Percentiles rank a stretch among this genome's conserved stretches.
phyloP scores from a whole-genome alignment of 805 yeast species.

The Candida andamanensis region DNA sequence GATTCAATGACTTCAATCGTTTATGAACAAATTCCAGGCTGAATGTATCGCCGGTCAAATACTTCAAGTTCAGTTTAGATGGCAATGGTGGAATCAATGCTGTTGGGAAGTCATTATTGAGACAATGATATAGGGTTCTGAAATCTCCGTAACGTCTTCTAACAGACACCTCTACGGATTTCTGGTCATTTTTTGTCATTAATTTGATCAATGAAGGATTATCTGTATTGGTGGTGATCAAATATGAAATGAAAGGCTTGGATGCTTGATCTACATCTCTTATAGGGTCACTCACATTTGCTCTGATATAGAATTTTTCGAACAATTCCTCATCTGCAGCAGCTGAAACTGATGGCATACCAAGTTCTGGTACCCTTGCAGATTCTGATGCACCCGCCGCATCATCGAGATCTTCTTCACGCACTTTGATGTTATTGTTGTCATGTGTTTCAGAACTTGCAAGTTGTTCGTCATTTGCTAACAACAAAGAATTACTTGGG shows the following conservation, averaged over 20 bases:
- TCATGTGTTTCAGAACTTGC: background rate
- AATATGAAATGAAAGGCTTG: conserved; percentile 71
- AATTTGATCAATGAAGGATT: conserved; percentile 49
- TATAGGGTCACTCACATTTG: conserved; percentile 54
- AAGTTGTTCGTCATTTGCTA: background rate
- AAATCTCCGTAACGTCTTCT: conserved; percentile 88
- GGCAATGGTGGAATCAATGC: conserved; percentile 91
- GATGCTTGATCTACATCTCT: conserved; percentile 66
- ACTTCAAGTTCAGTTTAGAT: conserved; percentile 84
- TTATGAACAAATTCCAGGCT: conserved; percentile 77
- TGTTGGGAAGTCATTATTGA: conserved; percentile 76
- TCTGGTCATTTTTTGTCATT: conserved; percentile 16
- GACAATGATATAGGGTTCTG: conserved; percentile 66
- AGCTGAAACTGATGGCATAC: too few relatives aligned
- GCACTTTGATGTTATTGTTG: too few relatives aligned
- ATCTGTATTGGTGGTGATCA: conserved; percentile 58
- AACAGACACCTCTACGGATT: conserved; percentile 38
- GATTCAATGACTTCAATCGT: conserved; percentile 72
- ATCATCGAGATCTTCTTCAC: too few relatives aligned
- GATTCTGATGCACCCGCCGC: background rate
- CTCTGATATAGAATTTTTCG: conserved; percentile 14
- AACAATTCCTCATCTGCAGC: conserved; percentile 5
- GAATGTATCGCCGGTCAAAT: conserved; percentile 90
- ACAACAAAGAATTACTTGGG: background rate
- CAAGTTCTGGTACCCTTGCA: too few relatives aligned